Conservation (phyloP, 2,329 filamentous ascomycete species). For the Trichoderma gracile region DNA sequence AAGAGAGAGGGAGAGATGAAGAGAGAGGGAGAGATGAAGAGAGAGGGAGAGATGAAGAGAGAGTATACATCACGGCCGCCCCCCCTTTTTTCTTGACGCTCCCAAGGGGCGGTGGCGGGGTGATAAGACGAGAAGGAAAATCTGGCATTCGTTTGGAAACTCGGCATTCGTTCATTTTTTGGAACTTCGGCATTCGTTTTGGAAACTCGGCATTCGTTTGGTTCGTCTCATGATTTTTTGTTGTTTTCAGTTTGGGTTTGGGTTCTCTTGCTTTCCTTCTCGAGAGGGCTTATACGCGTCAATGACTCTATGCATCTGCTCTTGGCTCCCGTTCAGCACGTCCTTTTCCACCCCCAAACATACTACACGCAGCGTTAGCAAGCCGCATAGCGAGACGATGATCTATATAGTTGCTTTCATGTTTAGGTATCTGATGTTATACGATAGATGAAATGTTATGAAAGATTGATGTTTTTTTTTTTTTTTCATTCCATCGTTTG, state of each 20-base stretch:
- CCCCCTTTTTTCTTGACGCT: too few relatives aligned
- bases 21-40: background rate
- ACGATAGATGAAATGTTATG: slow-evolving; percentile 21
- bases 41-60: too few relatives aligned
- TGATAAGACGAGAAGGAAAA: too few relatives aligned
- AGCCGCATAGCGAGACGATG: slow-evolving; percentile 16
- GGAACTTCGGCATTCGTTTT: too few relatives aligned
- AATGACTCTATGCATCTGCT: slow-evolving; percentile 12
- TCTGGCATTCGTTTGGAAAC: background rate
- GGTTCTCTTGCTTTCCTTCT: background rate
- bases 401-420: background rate
- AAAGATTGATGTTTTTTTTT: background rate
- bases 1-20: too few relatives aligned
- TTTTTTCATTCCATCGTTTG: background rate
- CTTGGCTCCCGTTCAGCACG: slow-evolving; percentile 14
- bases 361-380: slow-evolving; percentile 5
- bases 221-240: background rate
- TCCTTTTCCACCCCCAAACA: background rate
- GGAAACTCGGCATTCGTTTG: background rate
- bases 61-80: too few relatives aligned
- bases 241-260: background rate
- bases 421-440: slow-evolving; percentile 4
- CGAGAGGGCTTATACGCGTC: background rate
- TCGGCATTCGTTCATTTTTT: too few relatives aligned
- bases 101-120: too few relatives aligned